Evolutionary conservation across 495 filamentous ascomycete species (phyloP).

Genomic region (Aspergillus coremiiformis): DNA sequence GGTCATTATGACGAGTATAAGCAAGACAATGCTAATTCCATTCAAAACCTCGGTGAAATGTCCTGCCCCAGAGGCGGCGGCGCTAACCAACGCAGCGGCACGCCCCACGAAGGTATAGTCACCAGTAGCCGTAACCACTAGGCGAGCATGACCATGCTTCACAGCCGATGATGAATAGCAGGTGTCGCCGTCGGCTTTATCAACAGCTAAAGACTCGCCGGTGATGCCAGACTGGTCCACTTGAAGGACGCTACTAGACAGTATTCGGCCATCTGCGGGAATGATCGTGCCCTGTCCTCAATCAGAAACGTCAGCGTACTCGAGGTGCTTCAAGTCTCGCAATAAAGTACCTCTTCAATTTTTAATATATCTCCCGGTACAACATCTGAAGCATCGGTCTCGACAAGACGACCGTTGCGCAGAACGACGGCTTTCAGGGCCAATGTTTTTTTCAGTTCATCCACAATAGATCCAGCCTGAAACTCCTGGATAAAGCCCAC

Average conservation of each 20-base stretch:
- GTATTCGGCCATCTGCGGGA: conserved; percentile 78
- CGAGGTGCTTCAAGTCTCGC: not conserved
- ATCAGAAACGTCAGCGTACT: conserved; percentile 5
- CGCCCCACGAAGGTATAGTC: conserved; percentile 86
- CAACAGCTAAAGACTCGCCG: conserved; percentile 85
- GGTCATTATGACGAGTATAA: conserved; percentile 73
- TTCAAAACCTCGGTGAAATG: conserved; percentile 88
- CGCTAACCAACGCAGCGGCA: conserved; percentile 75
- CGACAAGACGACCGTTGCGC: conserved; percentile 62
- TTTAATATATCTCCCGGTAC: conserved; percentile 87
- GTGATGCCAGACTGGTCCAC: conserved; percentile 91
- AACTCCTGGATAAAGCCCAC: conserved; percentile 88
- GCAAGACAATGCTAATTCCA: conserved; percentile 65
- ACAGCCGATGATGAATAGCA: conserved; percentile 81
- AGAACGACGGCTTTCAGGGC: conserved; percentile 79
- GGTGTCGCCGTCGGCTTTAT: conserved; percentile 71
- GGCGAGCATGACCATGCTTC: conserved; percentile 80
- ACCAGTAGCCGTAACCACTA: conserved; percentile 75
- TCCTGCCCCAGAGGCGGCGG: conserved; percentile 61
- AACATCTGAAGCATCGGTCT: conserved; percentile 69
- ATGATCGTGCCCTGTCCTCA: conserved; percentile 64
- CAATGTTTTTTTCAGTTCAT: conserved; percentile 84
- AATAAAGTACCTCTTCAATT: conserved; percentile 61
- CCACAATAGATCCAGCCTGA: conserved; percentile 85
- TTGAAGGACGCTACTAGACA: conserved; percentile 72